Evolutionary conservation across 495 filamentous ascomycete genomes (phyloP), one percentile per base, ranked within the genome.

Genomic region (Xylaria grammica): DNA sequence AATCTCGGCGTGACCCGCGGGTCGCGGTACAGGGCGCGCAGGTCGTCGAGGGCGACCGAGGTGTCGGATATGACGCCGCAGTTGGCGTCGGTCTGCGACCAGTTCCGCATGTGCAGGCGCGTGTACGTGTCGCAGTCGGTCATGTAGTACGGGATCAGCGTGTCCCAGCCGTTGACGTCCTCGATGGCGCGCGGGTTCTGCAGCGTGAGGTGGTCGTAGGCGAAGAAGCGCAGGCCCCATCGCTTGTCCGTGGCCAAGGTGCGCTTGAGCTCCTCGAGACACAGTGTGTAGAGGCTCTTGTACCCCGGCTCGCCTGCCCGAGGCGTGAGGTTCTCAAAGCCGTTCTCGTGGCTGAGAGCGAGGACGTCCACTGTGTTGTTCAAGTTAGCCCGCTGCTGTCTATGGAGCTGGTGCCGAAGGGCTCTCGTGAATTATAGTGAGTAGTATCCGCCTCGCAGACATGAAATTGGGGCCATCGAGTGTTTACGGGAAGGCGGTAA

Each of bases 41-140:
- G 67, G 60, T 87, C 78, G 24, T 78, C 76, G 32, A 87, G 63
- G 2, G 69, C 63, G 29, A 65, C 71, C 10, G 74, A 81, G 0
- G 87, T 81, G 65, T 88, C 86, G 26, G 75, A 85, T n/a, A 88
- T 71, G 45, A 79, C 67, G 5, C 84, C 86, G 1, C 76, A 82
- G 22, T 74, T 65, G 34, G 62, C 72, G 46, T 82, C 75, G n/a
- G 72, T 61, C 56, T 82, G 79, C 17, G 72, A 75, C 76, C 82
- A 87, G n/a, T 75, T 73, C 13, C 65, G 68, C 85, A 87, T 86
- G 40, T 65, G 66, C 20, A 89, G 55, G 15, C 86, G 79, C 15
- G 75, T 70, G 67, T 87, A 80, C 68, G 85, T 82, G 50, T 89
- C 86, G 69, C 86, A 88, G 62, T 88, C 85, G 1, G 85, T 84